Evolutionary conservation across 345 rosid species (phyloP), one percentile per base, ranked within the genome.

Genomic region (Chamaenerion angustifolium): DNA sequence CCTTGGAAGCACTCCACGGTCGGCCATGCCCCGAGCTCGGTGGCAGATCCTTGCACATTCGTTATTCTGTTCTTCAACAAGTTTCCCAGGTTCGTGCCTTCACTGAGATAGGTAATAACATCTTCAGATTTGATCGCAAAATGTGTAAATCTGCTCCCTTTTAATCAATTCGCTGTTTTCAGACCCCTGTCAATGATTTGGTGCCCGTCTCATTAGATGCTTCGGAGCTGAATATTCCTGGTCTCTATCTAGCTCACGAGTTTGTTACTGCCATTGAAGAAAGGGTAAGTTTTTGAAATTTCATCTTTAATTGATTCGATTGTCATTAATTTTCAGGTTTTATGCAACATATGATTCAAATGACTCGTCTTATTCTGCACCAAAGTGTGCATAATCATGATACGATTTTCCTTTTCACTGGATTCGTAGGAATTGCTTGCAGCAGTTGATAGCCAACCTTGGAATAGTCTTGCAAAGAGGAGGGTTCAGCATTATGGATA

Each of bases 401-500:
- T 8, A 46, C 19, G 6, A 46, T 16, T 43, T 11, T 2, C 9
- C 14, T 42, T 48, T 37, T 46, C 45, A 16, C 15, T 13, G 40
- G 46, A 17, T 64, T 52, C 16, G 52, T 56, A 90, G 98, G 83
- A 79, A 63, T 67, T 83, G 73, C 83, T 90, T 68, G 79, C 75
- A 37, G 92, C 86, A 13, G 88, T 90, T 66, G 98, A 90, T 69
- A 53, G 46, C 43, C 62, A 63, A 49, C 80, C 88, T 57, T 90
- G 95, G 98, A 75, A 76, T 27, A 72, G 65, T 60, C 92, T 90
- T 0, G 60, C 94, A 0, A 90, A 90, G 68, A 68, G 95, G 60
- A 79, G 95, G 69, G 95, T 85, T 67, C 98, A 83, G 62, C 98
- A 90, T 73, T 83, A 90, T 56, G 98, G 98, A 56, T 90, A 90